Base-by-base conservation (phyloP, 2,329 filamentous ascomycete genomes). In the Ambrosiella xylebori region DNA sequence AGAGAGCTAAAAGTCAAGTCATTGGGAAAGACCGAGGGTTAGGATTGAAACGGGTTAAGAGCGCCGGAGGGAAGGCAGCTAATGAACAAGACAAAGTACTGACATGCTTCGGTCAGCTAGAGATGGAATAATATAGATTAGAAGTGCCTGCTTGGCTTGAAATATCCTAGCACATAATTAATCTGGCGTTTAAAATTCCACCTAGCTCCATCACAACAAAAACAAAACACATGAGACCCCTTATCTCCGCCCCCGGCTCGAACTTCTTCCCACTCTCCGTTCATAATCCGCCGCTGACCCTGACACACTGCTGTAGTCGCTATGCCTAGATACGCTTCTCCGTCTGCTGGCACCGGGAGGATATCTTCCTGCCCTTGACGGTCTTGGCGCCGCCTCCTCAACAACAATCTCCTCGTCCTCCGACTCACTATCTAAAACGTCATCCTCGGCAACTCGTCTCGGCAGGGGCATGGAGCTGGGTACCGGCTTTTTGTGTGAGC, bases 21-120 rank as follows among this genome's bases (percentile, higher is more conserved):
- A 11, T 41, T 11, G 47, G 17, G 47, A 19, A 51, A 36, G 13
- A 51, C 19, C 3, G 27, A 19, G 19, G 47, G 19, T 12, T 4
- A 9, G 17, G 19, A 51, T 41, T 41, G 19, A 35, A 36, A 3
- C 7, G 15, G 19, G 47, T 11, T 15, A 51, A 36, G 47, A 35
- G n/a, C 6, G 11, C 17, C 15, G 17, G 11, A 19, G 47, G 8
- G 44, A 47, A 17, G 44, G 19, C 13, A 15, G 44, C 44, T 47
- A n/a, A 17, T 15, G 9, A 17, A 47, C n/a, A 15, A 47, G 11
- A 47, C 7, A 40, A 44, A 54, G 36, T 51, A 57, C 17, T 57
- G 47, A 51, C 54, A 13, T 60, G 50, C 19, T 60, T 60, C 44
- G 58, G 58, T 6, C 38, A 60, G 50, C 50, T 60, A n/a, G 58